These are phyloP conservation scores for Phytopythium cucurbitacearum DNA, from an alignment of 352 stramenopile genomes.

Conservation along the genomic window DNA sequence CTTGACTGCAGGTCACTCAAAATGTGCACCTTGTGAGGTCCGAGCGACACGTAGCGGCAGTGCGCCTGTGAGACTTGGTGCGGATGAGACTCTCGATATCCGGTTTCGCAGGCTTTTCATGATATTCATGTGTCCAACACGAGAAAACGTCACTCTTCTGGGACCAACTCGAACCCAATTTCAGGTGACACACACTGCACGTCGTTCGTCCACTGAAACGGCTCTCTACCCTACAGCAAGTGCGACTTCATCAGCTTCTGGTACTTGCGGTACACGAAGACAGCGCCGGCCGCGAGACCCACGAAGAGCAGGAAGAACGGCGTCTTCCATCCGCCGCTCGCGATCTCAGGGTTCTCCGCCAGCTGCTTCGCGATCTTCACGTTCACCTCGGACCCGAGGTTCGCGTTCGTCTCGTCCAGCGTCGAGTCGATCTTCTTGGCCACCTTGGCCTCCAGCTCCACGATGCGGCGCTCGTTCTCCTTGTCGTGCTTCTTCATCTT, in stretches of 20 bases:
- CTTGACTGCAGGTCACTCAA: too few relatives aligned
- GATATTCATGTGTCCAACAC: too few relatives aligned
- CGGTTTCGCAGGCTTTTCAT: too few relatives aligned
- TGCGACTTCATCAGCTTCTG: slow-evolving; percentile 83
- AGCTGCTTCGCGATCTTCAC: slow-evolving; percentile 78
- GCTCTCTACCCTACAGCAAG: slow-evolving; percentile 48
- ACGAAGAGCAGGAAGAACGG: slow-evolving; percentile 74
- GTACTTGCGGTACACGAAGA: slow-evolving; percentile 82
- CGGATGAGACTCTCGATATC: too few relatives aligned
- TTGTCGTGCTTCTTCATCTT: slow-evolving; percentile 75
- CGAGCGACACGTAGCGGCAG: too few relatives aligned
- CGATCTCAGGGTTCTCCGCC: slow-evolving; percentile 58
- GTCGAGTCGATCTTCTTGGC: slow-evolving; percentile 54
- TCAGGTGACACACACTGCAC: too few relatives aligned
- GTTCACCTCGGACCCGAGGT: slow-evolving; percentile 58
- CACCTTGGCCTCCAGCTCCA: slow-evolving; percentile 66
- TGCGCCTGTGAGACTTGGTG: too few relatives aligned
- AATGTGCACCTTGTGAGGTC: too few relatives aligned
- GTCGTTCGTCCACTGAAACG: too few relatives aligned
- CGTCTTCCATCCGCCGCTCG: slow-evolving; percentile 68
- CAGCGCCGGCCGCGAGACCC: slow-evolving; percentile 35
- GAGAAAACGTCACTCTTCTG: too few relatives aligned
- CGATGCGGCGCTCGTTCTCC: slow-evolving; percentile 71
- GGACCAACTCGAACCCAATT: too few relatives aligned
- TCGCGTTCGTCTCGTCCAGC: slow-evolving; percentile 53